Evolutionary conservation across 2,329 filamentous ascomycete species (phyloP), one percentile per base, ranked within the genome.

Genomic region (Aspergillus uvarum): DNA sequence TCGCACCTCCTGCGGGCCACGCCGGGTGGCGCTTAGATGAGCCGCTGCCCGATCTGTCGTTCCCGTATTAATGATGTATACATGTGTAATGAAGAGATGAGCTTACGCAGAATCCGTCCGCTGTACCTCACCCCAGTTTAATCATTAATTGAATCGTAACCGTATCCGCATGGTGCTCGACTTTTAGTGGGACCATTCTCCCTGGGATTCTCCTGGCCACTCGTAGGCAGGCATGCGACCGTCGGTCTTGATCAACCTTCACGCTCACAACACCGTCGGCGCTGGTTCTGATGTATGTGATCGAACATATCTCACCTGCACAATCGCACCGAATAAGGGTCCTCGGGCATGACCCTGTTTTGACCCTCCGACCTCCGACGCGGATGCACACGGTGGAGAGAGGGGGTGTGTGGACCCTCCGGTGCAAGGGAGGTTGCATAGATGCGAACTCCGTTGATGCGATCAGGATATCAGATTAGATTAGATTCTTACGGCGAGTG

Each of bases 21-120:
- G 11, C 31, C 16, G 42, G n/a, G n/a, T 55, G 53, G 53, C 38
- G 53, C 10, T 14, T 55, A 12, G 19, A 55, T 47, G 53, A 55
- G 12, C 26, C 53, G 8, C 24, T 55, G 4, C 26, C 29, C 0
- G 44, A 44, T 19, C 42, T 55, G 5, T 14, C 42, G 10, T 55
- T 55, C 24, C 53, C 42, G 22, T 55, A 55, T 22, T 52, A 10
- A 22, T 29, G 11, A 22, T 21, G 5, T 35, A 35, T 12, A 35
- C 6, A 52, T n/a, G 21, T 19, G 2, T 16, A 22, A 52, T 38
- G 50, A 29, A 26, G 48, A 3, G 10, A 50, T 10, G 48, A 29
- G 14, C 29, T 16, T 50, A 35, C 32, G 32, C 32, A 12, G 32
- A 12, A 35, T 12, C 32, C 5, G 32, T 16, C 32, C 32, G 32